Evolutionary conservation across 2,329 filamentous ascomycete species (phyloP), one percentile per base, ranked within the genome.

Genomic region (Emergomyces africanus): DNA sequence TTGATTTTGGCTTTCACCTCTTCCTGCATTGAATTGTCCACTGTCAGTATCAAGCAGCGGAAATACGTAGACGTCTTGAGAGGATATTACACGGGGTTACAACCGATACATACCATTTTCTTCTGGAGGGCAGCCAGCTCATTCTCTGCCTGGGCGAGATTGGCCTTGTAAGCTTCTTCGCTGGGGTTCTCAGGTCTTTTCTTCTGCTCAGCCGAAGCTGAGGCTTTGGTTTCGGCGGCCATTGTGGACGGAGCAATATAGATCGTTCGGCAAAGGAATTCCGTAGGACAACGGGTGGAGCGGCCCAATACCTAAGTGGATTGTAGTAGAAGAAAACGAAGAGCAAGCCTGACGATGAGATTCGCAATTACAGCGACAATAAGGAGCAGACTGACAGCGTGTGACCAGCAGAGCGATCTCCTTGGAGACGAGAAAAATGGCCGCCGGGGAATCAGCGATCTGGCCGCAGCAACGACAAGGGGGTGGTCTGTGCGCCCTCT

Each of bases 1-100:
- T 96, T 90, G 71, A 97, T 84, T 79, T 96, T 95, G 72, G 86
- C 83, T 77, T 90, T 92, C 77, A 94, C 80, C 65, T 86, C 85
- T 71, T 89, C 91, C 92, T 97, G 70, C 90, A 70, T 42, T 18
- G 54, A 20, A 35, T 50, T 3, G 30, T 53, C 2, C 33, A 53
- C 10, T 0, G 33, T 53, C 28, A 53, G 33, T 53, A 53, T 53
- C 18, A 53, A 53, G 6, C 18, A 10, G n/a, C n/a, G n/a, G 28
- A 35, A 35, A 30, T 37, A 35, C 18, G 28, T 4, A n/a, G 10
- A 30, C 3, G 42, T 46, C 2, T 5, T 30, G 23, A 37, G 15
- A 1, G 10, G 15, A 23, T 28, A n/a, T 35, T 35, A 48, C 48
- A 37, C 48, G 30, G 35, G 15, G 23, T n/a, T 46, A 46, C 10